These are phyloP conservation scores for Misopates orontium DNA, from an alignment of 257 asterid genomes.

Conservation along the genomic window DNA sequence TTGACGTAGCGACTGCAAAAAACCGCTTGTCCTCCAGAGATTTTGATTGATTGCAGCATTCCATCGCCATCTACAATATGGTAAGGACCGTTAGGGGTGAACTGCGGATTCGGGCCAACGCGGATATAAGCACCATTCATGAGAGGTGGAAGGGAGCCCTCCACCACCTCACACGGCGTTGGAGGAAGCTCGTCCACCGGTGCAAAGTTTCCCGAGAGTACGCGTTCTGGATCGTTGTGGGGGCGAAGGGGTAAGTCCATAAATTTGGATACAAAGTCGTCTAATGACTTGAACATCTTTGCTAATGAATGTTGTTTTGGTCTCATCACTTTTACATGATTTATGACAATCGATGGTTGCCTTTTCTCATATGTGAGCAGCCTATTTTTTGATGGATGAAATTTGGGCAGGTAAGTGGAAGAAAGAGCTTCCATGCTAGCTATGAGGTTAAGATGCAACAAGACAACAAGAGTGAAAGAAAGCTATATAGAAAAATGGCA, in stretches of 20 bases:
- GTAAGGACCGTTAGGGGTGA: conserved; percentile 58
- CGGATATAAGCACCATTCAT: conserved; percentile 63
- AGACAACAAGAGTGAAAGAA: too few relatives aligned
- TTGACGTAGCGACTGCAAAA: conserved; percentile 62
- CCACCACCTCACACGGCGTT: conserved; percentile 44
- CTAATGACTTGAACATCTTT: conserved; percentile 34
- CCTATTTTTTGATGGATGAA: not conserved
- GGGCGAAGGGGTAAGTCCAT: conserved; percentile 49
- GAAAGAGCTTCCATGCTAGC: conserved; percentile 59
- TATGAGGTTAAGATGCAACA: too few relatives aligned
- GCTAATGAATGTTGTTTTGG: conserved; percentile 13
- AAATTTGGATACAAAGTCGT: conserved; percentile 35
- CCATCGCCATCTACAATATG: conserved; percentile 76
- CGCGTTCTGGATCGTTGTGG: conserved; percentile 43
- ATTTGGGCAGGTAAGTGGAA: conserved; percentile 47
- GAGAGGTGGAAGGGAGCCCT: conserved; percentile 55
- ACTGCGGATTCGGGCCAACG: conserved; percentile 76
- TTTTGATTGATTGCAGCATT: conserved; percentile 61
- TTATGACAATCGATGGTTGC: not conserved
- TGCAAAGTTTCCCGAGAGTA: conserved; percentile 48
- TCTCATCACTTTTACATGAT: not conserved
- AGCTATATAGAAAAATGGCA: too few relatives aligned
- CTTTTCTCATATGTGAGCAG: not conserved
- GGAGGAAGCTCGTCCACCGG: conserved; percentile 67
- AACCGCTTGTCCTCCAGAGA: conserved; percentile 51